Evolutionary conservation across 768 basidiomycete genomes (phyloP).

Genomic region (Amanita pallidorosea): DNA sequence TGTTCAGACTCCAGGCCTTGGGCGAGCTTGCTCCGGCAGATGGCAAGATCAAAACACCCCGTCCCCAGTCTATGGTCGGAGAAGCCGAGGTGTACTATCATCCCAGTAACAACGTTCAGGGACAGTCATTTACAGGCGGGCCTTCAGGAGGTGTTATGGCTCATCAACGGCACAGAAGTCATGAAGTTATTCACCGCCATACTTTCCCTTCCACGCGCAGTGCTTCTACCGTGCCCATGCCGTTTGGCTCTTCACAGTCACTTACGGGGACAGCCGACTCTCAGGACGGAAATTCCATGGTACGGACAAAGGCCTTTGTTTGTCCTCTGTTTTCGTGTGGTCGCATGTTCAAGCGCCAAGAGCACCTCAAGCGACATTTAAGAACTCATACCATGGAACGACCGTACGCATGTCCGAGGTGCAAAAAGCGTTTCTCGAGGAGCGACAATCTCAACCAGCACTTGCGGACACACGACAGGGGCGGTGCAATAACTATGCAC

Average conservation of each 20-base stretch:
- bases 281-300: slow-evolving; percentile 16
- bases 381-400: slow-evolving; percentile 86
- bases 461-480: slow-evolving; percentile 64
- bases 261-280: not conserved
- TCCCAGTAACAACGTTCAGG: slow-evolving; percentile 12
- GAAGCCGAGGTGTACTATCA: slow-evolving; percentile 22
- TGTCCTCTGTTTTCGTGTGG: slow-evolving; percentile 83
- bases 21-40: slow-evolving; percentile 35
- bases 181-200: slow-evolving; percentile 21
- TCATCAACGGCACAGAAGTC: slow-evolving; percentile 17
- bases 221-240: slow-evolving; percentile 7
- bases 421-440: slow-evolving; percentile 76
- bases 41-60: slow-evolving; percentile 19
- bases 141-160: not conserved
- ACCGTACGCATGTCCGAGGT: slow-evolving; percentile 66
- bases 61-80: slow-evolving; percentile 17
- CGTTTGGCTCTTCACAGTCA: slow-evolving; percentile 6
- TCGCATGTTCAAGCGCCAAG: slow-evolving; percentile 82
- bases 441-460: slow-evolving; percentile 89
- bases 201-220: slow-evolving; percentile 16
- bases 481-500: slow-evolving; percentile 7
- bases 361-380: slow-evolving; percentile 82
- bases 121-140: slow-evolving; percentile 5
- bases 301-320: slow-evolving; percentile 55
- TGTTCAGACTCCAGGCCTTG: slow-evolving; percentile 53